phyloP scores from a whole-genome alignment of 208 protist species.

The Leishmania mexicana region DNA sequence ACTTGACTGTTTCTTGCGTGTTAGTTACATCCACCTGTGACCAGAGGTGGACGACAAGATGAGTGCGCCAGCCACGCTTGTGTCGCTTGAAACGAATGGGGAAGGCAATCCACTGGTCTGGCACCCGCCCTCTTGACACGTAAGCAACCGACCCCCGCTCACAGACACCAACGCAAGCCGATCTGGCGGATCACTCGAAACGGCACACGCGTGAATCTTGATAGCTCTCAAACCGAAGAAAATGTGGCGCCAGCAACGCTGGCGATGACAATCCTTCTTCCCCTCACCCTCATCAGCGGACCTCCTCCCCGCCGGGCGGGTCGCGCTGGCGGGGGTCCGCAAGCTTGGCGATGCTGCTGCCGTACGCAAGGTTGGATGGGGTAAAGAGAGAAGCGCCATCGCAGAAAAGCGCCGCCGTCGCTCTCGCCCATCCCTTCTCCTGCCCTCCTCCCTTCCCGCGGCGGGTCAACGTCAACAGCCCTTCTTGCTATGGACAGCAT shows the following conservation, averaged over 20 bases:
- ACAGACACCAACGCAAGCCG: not conserved
- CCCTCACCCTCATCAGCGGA: not conserved
- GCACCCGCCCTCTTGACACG: not conserved
- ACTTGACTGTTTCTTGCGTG: not conserved
- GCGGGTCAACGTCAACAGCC: not conserved
- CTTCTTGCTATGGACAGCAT: not conserved
- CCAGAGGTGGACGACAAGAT: not conserved
- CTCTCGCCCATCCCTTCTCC: not conserved
- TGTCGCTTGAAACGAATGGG: not conserved
- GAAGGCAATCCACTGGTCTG: not conserved
- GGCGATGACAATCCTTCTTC: not conserved
- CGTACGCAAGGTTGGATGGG: not conserved
- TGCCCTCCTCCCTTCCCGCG: not conserved
- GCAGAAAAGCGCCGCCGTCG: not conserved
- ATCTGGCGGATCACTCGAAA: not conserved
- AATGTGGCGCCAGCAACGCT: not conserved
- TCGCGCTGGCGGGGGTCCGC: not conserved
- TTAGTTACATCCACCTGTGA: not conserved
- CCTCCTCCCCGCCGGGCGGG: not conserved
- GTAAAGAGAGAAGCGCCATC: not conserved
- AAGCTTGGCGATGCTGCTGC: not conserved
- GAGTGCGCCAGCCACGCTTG: not conserved
- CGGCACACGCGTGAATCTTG: not conserved
- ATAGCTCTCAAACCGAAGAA: conserved; percentile 1
- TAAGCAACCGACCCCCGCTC: not conserved